A percentile compares a stretch with the other conserved stretches of the same genome.
phyloP scores from a whole-genome alignment of 768 basidiomycete species.

The Boletus speciosus region DNA sequence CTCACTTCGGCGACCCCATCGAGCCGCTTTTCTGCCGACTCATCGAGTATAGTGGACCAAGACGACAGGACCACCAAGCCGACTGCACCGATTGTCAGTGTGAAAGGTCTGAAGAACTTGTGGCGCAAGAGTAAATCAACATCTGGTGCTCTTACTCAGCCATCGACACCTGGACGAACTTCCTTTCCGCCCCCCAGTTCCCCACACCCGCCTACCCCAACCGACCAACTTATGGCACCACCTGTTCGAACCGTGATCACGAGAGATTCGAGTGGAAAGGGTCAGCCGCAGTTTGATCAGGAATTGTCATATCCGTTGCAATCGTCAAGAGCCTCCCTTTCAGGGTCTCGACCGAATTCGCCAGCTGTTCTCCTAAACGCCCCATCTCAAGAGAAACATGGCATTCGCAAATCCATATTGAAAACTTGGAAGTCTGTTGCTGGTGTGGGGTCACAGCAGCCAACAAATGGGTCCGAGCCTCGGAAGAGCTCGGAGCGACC shows the following conservation, averaged over 20 bases:
- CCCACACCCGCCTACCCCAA: constrained; percentile 35
- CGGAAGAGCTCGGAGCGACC: constrained; percentile 40
- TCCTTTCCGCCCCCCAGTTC: constrained; percentile 29
- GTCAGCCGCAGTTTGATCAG: constrained; percentile 66
- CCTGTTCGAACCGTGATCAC: constrained; percentile 23
- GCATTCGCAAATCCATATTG: constrained; percentile 66
- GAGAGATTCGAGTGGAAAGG: constrained; percentile 27
- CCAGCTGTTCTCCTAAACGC: constrained; percentile 16
- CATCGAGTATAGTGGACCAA: constrained; percentile 38
- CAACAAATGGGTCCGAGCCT: constrained; percentile 30
- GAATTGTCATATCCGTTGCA: constrained; percentile 49
- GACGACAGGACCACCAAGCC: constrained; percentile 30
- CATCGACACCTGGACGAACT: constrained; percentile 36
- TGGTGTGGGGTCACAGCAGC: constrained; percentile 29
- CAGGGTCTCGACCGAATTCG: constrained; percentile 31
- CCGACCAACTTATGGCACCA: constrained; percentile 25
- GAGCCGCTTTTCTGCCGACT: constrained; percentile 79
- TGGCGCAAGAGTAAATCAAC: constrained; percentile 69
- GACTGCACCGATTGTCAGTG: constrained; percentile 57
- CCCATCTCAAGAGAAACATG: constrained; percentile 40
- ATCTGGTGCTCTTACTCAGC: constrained; percentile 35
- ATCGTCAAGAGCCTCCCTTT: constrained; percentile 32
- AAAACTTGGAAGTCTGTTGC: constrained; percentile 59
- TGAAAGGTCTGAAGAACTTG: constrained; percentile 69
- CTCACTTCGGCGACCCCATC: constrained; percentile 31